phyloP scores from a whole-genome alignment of 495 filamentous ascomycete genomes.

The Aspergillus leporis region DNA sequence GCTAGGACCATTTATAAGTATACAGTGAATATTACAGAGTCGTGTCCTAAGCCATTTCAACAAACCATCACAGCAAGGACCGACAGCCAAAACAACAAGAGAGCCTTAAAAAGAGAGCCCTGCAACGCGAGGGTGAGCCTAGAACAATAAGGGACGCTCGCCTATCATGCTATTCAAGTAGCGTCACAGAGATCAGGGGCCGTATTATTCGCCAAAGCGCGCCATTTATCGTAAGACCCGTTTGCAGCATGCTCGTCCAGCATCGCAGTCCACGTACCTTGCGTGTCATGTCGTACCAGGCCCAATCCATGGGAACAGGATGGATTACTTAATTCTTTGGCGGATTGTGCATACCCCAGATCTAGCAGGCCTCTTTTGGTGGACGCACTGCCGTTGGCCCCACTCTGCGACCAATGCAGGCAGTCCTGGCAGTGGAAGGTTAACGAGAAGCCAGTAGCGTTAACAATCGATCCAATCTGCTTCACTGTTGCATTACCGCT shows the following conservation, averaged over 20 bases:
- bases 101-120: no score
- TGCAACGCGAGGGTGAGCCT: no score
- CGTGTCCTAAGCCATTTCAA: no score
- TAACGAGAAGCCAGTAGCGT: conserved; percentile 52
- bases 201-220: not conserved
- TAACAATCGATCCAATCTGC: conserved; percentile 57
- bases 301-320: not conserved
- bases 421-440: conserved; percentile 66
- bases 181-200: not conserved
- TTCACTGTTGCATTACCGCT: conserved; percentile 57
- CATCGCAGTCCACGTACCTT: conserved; percentile 13
- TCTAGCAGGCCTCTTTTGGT: conserved; percentile 37
- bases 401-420: conserved; percentile 55
- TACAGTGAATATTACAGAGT: no score
- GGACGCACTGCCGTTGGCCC: conserved; percentile 44
- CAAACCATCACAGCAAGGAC: no score
- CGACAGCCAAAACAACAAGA: no score
- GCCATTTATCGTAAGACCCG: not conserved
- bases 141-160: no score
- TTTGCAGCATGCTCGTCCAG: not conserved
- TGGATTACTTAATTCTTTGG: not conserved
- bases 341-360: conserved; percentile 7
- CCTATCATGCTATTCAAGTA: no score
- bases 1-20: no score
- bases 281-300: not conserved